Evolutionary conservation across 768 basidiomycete species (phyloP), one percentile per base, ranked within the genome.

Genomic region (Boletus sp.): DNA sequence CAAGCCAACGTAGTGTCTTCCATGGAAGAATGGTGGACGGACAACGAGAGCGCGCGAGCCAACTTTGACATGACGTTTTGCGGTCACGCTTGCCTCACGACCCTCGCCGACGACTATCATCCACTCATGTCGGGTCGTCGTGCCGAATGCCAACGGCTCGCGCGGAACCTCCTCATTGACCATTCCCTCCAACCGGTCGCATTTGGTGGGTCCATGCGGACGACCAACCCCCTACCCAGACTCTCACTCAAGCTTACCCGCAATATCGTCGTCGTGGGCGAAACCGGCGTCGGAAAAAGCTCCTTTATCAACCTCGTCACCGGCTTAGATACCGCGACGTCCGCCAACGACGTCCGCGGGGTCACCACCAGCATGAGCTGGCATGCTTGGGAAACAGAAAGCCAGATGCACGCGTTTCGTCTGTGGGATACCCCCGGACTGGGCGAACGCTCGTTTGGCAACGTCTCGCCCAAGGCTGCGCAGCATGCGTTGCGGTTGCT

Each of bases 221-320:
- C 24, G 15, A 28, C 28, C 4, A 29, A 46, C 15, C 1, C 44
- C 24, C 15, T 29, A 10, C 9, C 20, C 47, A 49, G n/a, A 36
- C 18, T 35, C 7, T 12, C 47, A 35, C 29, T 55, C 50, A 67
- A 68, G 17, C 56, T 66, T 40, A 64, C 59, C 30, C 58, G 60
- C 45, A 69, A 75, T 49, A 55, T 79, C 47, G 62, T 80, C 46
- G 47, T 79, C 18, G 78, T 79, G 15, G 78, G 78, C 5, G 74
- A 76, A 57, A 71, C 71, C 0, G 78, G 66, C 24, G 61, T 53
- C 6, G 66, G 66, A 28, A 67, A 67, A 55, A 66, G 67, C 41
- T 68, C 66, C 2, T 33, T 52, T 29, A 50, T 67, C 28, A 67
- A 67, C 35, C 42, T 67, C 1, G 55, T 63, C 11, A 35, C 56